Evolutionary conservation across 2,329 filamentous ascomycete genomes (phyloP).

Genomic region (Xylariaceae sp.): DNA sequence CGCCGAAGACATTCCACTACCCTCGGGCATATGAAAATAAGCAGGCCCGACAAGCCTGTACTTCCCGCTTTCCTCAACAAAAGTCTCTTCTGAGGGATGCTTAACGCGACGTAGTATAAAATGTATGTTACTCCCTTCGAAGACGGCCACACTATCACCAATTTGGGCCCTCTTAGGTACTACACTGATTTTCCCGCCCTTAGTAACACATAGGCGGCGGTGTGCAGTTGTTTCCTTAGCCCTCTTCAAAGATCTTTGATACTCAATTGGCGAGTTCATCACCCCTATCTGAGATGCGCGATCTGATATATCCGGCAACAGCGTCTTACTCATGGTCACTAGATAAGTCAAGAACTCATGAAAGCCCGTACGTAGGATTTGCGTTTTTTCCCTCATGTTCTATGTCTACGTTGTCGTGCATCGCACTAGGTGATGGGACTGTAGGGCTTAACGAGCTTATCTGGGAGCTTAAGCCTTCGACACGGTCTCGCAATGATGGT

Average conservation of each 20-base stretch:
- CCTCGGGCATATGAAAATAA: conserved; percentile 1
- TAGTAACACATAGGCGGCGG: conserved; percentile 12
- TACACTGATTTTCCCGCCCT: conserved; percentile 5
- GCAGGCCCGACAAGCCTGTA: conserved; percentile 17
- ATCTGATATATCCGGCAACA: not conserved
- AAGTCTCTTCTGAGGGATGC: not conserved
- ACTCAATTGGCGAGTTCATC: conserved; percentile 3
- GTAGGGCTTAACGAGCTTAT: too few relatives aligned
- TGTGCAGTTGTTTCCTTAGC: not conserved
- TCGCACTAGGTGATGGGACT: not conserved
- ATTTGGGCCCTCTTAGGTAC: not conserved
- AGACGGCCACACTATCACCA: conserved; percentile 8
- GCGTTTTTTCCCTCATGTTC: not conserved
- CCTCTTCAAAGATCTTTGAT: conserved; percentile 5
- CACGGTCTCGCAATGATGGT: too few relatives aligned
- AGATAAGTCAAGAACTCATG: conserved; percentile 17
- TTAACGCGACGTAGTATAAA: conserved; percentile 13
- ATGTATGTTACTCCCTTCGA: conserved; percentile 16
- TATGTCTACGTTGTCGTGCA: not conserved
- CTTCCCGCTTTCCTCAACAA: not conserved
- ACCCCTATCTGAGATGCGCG: not conserved
- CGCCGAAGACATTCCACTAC: too few relatives aligned
- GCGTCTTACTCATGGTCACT: not conserved
- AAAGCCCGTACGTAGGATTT: conserved; percentile 9
- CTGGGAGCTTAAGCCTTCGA: too few relatives aligned